A percentile compares a stretch with the other conserved stretches of the same genome.
Conservation (phyloP, 2,329 filamentous ascomycete species). For the Aspergillus sp. region DNA sequence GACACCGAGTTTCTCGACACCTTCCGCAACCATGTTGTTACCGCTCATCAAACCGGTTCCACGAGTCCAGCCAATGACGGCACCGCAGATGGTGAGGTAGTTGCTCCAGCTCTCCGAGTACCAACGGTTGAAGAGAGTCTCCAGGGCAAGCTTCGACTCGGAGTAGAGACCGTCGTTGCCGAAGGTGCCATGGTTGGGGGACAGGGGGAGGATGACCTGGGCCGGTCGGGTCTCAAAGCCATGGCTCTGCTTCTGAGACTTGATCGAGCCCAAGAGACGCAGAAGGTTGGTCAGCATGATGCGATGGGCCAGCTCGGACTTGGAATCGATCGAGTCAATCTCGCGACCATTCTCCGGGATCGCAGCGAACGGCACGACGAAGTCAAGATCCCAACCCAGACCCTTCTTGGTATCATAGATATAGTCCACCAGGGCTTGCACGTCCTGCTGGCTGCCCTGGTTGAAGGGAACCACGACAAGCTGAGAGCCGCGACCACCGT, state of each 20-base stretch:
- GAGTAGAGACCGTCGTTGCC: constrained; percentile 97
- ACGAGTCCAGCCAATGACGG: constrained; percentile 98
- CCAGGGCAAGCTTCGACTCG: constrained; percentile 93
- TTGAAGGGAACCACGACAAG: constrained; percentile 99
- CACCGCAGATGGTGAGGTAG: constrained; percentile 97
- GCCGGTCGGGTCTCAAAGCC: constrained; percentile 94
- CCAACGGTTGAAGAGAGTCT: constrained; percentile 98
- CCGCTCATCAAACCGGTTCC: constrained; percentile 96
- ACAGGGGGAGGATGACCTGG: constrained; percentile 92
- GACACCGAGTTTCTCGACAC: constrained; percentile 92
- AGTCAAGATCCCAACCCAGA: constrained; percentile 97
- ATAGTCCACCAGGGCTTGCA: constrained; percentile 89
- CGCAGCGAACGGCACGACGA: constrained; percentile 91
- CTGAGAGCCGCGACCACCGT: constrained; percentile 89
- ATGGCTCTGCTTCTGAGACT: constrained; percentile 80
- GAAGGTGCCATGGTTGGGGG: constrained; percentile 97
- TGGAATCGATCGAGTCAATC: constrained; percentile 94
- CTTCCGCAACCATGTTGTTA: constrained; percentile 96
- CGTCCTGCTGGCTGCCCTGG: constrained; percentile 96
- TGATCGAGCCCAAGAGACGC: constrained; percentile 85
- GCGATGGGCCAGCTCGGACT: constrained; percentile 94
- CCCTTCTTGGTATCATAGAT: constrained; percentile 96
- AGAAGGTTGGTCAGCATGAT: constrained; percentile 99
- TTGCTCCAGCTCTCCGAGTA: constrained; percentile 96
- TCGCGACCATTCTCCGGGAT: constrained; percentile 97